These are phyloP conservation scores for Suhomyces faveliae DNA, from an alignment of 805 yeast species.

Conservation along the genomic window DNA sequence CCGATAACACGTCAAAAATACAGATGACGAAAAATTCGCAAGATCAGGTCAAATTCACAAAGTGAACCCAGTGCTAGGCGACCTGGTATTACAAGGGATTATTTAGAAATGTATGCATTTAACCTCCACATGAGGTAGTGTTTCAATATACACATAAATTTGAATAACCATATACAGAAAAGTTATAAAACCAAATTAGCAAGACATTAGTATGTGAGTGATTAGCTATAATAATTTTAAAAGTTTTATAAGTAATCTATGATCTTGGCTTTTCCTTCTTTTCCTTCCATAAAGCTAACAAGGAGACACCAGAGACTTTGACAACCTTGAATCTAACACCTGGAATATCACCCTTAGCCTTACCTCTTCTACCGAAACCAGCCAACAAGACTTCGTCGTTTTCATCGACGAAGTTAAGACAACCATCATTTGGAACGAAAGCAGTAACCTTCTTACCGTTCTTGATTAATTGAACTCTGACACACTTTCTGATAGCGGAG, in stretches of 20 bases:
- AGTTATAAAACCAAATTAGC: constrained; percentile 5
- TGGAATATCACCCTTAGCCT: constrained; percentile 99
- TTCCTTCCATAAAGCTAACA: constrained; percentile 99
- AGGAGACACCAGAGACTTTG: constrained; percentile 99
- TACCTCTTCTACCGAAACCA: constrained; percentile 99
- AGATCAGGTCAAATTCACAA: background rate
- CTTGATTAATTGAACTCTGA: constrained; percentile 99
- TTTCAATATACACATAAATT: constrained; percentile 21
- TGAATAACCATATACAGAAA: constrained; percentile 9
- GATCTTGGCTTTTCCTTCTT: constrained; percentile 99
- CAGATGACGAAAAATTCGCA: background rate
- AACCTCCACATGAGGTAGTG: constrained; percentile 10
- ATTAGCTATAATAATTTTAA: constrained; percentile 4
- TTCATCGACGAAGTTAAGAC: constrained; percentile 99
- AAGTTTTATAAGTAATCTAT: constrained; percentile 42
- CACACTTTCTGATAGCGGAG: constrained; percentile 99
- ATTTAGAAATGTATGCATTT: constrained; percentile 17
- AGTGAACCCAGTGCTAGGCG: background rate
- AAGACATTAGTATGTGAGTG: constrained; percentile 1
- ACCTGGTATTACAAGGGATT: background rate
- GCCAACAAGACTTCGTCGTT: constrained; percentile 99
- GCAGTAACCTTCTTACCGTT: constrained; percentile 99
- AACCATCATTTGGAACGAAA: constrained; percentile 99
- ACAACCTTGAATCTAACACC: constrained; percentile 99
- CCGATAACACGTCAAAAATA: too few species aligned